phyloP scores from a whole-genome alignment of 1,284 basidiomycete genomes.

The Cutaneotrichosporon cavernicola region DNA sequence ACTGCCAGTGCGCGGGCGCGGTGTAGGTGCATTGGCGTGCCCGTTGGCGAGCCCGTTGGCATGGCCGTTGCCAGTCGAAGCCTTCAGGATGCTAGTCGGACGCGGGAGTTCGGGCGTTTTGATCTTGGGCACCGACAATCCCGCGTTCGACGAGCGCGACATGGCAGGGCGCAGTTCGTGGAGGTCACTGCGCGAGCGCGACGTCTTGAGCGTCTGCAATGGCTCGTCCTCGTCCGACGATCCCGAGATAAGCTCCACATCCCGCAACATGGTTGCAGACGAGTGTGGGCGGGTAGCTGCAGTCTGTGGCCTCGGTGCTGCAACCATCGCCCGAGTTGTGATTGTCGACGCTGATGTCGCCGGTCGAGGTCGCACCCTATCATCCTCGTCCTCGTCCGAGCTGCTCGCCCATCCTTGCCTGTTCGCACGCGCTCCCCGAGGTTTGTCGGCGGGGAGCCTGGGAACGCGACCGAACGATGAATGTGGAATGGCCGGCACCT shows the following conservation, averaged over 20 bases:
- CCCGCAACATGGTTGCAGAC: neutral
- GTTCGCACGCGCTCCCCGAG: neutral
- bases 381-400: constrained; percentile 25
- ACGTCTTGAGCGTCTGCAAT: constrained; percentile 16
- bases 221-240: constrained; percentile 26
- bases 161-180: neutral
- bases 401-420: constrained; percentile 25
- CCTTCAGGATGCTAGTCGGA: neutral
- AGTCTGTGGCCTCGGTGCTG: neutral
- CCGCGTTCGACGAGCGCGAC: constrained; percentile 8
- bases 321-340: neutral
- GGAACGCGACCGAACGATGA: constrained; percentile 26
- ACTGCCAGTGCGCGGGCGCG: neutral
- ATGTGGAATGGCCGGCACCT: constrained; percentile 18
- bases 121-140: neutral
- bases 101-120: neutral
- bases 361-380: constrained; percentile 11
- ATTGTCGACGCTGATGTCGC: constrained; percentile 4
- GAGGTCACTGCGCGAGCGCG: constrained; percentile 6
- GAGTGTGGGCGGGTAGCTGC: neutral
- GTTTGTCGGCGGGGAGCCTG: constrained; percentile 9
- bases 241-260: neutral
- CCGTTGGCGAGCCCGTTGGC: neutral
- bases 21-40: neutral
- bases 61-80: constrained; percentile 8